Percentiles rank a stretch among this genome's conserved stretches.
phyloP scores from a whole-genome alignment of 2,329 filamentous ascomycete genomes.

The Colletotrichum tropicale region DNA sequence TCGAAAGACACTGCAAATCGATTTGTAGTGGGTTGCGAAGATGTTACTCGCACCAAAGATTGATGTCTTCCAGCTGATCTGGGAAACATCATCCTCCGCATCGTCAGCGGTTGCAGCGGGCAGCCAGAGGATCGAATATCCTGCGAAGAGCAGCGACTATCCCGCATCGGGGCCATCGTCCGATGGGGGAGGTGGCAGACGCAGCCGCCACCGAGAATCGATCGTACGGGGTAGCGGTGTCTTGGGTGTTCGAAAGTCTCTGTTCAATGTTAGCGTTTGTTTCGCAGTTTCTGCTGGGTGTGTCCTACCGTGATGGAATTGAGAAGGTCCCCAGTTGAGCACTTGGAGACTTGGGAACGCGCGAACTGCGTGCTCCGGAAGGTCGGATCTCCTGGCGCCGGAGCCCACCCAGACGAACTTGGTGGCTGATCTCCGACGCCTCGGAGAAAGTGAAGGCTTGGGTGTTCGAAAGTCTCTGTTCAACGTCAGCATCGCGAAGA shows the following conservation, averaged over 20 bases:
- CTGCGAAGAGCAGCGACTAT: background rate
- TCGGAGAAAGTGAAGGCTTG: background rate
- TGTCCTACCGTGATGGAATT: background rate
- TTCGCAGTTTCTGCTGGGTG: background rate
- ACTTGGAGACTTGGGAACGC: background rate
- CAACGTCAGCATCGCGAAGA: background rate
- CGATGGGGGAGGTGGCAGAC: background rate
- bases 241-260: background rate
- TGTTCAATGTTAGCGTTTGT: background rate
- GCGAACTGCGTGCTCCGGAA: background rate
- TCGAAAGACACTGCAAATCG: background rate
- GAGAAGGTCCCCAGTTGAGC: background rate
- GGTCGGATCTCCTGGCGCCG: background rate
- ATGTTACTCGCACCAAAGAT: fast-evolving
- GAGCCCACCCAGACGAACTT: background rate
- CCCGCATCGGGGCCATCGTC: background rate
- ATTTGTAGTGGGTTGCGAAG: background rate
- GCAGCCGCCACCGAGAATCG: background rate
- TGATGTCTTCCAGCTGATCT: background rate
- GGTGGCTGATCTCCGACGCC: background rate
- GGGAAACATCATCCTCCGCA: background rate
- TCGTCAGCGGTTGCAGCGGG: background rate
- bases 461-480: background rate
- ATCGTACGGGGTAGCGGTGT: background rate
- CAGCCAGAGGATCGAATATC: fast-evolving